Base-by-base conservation (phyloP, 2,329 filamentous ascomycete genomes). In the Penicillium sclerotigenum region DNA sequence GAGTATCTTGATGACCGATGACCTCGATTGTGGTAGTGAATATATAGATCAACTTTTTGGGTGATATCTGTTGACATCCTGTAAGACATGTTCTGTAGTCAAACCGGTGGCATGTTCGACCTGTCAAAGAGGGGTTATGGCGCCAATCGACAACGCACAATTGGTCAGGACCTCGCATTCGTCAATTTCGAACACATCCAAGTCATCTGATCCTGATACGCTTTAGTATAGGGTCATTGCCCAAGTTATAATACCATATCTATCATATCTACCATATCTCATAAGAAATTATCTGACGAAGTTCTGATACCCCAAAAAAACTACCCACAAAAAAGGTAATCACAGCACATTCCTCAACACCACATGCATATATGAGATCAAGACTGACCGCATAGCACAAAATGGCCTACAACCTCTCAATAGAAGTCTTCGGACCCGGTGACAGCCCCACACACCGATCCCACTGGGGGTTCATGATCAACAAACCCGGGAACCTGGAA, bases 401-500 rank as follows among this genome's bases (percentile, higher is more conserved):
- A 18, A 63, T 60, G 57, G 37, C 54, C 33, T 61, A 66, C 55
- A 52, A 61, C 34, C 61, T 67, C 29, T 63, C 61, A 31, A 62
- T 68, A 46, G 54, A 63, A 46, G 51, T 68, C 42, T 66, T 63
- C 29, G 65, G 66, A 11, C 45, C 53, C 20, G 65, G 66, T 31
- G 58, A 65, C 29, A 60, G 61, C 46, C 59, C 65, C 20, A 54
- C 58, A n/a, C 47, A 64, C 29, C 61, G 63, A 26, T 64, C 61
- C 6, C 66, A 68, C 47, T 68, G 65, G 65, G 64, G 59, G 1
- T 67, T 66, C 50, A 56, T 62, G 29, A 63, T 68, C 38, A 59
- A 63, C 46, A 55, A 56, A 20, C 62, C 62, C 14, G 38, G 54
- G 14, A 55, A 59, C 16, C 26, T 33, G 8, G 40, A 50, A 18